Evolutionary conservation across 805 yeast genomes (phyloP).

Genomic region (Dipodascopsis uninucleata): DNA sequence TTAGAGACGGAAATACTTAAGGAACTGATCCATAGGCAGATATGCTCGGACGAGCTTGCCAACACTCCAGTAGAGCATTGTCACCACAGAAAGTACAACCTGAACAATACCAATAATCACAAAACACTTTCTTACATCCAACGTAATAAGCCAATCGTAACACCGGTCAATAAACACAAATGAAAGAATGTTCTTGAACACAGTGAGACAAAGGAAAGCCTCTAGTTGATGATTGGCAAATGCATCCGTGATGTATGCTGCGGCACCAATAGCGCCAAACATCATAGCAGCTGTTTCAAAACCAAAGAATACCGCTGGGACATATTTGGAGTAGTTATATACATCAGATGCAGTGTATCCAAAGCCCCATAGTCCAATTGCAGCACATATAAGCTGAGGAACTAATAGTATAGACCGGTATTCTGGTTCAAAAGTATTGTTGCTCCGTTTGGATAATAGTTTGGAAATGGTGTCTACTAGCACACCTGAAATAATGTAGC

Average conservation of each 20-base stretch:
- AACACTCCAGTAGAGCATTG: slow-evolving; percentile 15
- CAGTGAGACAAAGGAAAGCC: slow-evolving; percentile 19
- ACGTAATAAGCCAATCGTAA: slow-evolving; percentile 18
- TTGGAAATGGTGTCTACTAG: slow-evolving; percentile 15
- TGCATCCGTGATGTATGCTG: slow-evolving; percentile 28
- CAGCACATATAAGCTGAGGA: slow-evolving; percentile 20
- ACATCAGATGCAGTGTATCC: slow-evolving; percentile 17
- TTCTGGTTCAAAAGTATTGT: slow-evolving; percentile 27
- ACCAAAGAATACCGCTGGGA: slow-evolving; percentile 27
- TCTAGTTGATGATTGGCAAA: slow-evolving; percentile 24
- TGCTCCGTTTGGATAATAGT: slow-evolving; percentile 15
- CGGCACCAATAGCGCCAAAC: slow-evolving; percentile 25
- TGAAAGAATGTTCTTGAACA: slow-evolving; percentile 23
- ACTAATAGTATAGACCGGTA: slow-evolving; percentile 21
- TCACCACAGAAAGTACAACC: slow-evolving; percentile 17
- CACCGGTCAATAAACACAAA: slow-evolving; percentile 24
- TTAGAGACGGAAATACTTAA: slow-evolving; percentile 6
- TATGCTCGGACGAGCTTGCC: slow-evolving; percentile 21
- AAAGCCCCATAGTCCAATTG: slow-evolving; percentile 26
- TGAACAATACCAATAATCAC: slow-evolving; percentile 27
- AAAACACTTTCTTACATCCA: slow-evolving; percentile 18
- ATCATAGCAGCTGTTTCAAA: slow-evolving; percentile 27
- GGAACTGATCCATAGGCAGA: slow-evolving; percentile 11
- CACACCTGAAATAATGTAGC: slow-evolving; percentile 23
- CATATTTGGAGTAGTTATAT: slow-evolving; percentile 12